Percentiles rank a stretch among this genome's conserved stretches.
Evolutionary conservation across 2,329 filamentous ascomycete genomes (phyloP).

Genomic region (Aspergillus proliferans): DNA sequence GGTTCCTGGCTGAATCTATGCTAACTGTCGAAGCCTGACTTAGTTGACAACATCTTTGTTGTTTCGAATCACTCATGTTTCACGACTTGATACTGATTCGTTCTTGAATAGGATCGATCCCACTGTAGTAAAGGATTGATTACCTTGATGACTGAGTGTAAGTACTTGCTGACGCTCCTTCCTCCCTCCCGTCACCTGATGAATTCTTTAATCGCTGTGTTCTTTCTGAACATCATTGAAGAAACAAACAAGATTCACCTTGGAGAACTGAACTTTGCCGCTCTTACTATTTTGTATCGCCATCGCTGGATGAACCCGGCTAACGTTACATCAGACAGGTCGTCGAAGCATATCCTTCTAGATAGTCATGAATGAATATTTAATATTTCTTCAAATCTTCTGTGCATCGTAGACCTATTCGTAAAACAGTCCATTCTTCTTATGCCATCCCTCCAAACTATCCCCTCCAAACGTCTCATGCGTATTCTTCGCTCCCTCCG

Average conservation of each 20-base stretch:
- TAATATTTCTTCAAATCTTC: no score
- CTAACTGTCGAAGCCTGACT: slow-evolving; percentile 37
- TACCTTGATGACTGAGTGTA: slow-evolving; percentile 11
- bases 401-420: slow-evolving; percentile 15
- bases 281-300: slow-evolving; percentile 5
- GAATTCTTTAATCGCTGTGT: slow-evolving; percentile 58
- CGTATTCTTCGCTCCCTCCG: slow-evolving; percentile 42
- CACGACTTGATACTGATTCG: slow-evolving; percentile 22
- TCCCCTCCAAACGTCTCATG: slow-evolving; percentile 33
- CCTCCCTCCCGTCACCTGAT: slow-evolving; percentile 41
- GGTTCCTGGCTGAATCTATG: slow-evolving; percentile 4
- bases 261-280: slow-evolving; percentile 54
- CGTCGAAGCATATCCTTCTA: neutral
- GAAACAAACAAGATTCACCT: slow-evolving; percentile 54
- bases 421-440: slow-evolving; percentile 33
- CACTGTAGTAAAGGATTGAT: slow-evolving; percentile 1
- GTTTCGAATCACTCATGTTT: slow-evolving; percentile 16
- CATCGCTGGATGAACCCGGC: slow-evolving; percentile 1
- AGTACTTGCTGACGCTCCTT: slow-evolving; percentile 9
- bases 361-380: neutral
- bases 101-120: slow-evolving; percentile 14
- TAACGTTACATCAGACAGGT: slow-evolving; percentile 3
- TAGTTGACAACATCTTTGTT: slow-evolving; percentile 29
- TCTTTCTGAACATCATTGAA: slow-evolving; percentile 57
- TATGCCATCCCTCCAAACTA: slow-evolving; percentile 44